These are phyloP conservation scores for Penicillium sp. DNA, from an alignment of 2,329 filamentous ascomycete species.

Conservation along the genomic window DNA sequence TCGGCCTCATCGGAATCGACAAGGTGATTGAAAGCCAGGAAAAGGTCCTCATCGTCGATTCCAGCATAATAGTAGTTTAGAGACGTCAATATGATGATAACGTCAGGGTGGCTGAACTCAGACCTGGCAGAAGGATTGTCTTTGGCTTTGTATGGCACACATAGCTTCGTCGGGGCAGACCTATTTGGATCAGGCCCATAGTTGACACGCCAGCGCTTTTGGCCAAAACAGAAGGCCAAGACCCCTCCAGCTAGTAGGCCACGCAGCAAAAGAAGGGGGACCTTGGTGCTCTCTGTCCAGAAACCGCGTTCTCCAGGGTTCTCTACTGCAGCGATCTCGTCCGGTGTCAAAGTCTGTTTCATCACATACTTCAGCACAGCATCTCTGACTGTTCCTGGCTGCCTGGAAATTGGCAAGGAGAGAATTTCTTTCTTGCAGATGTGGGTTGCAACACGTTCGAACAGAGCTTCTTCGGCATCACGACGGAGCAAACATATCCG, in stretches of 20 bases:
- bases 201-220: conserved; percentile 65
- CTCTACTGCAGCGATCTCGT: conserved; percentile 41
- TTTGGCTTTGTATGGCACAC: conserved; percentile 62
- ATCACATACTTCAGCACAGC: conserved; percentile 50
- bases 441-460: conserved; percentile 26
- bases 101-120: conserved; percentile 64
- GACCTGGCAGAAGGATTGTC: conserved; percentile 56
- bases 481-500: conserved; percentile 49
- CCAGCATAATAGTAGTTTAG: conserved; percentile 60
- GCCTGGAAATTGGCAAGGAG: conserved; percentile 47
- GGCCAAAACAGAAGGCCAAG: conserved; percentile 52
- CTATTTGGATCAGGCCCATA: conserved; percentile 56
- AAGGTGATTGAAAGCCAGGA: conserved; percentile 50
- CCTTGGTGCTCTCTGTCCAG: conserved; percentile 45
- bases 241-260: conserved; percentile 58
- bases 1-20: conserved; percentile 53
- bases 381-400: conserved; percentile 30
- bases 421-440: conserved; percentile 49
- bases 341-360: conserved; percentile 25
- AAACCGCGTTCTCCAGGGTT: conserved; percentile 37
- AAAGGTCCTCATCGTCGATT: conserved; percentile 52
- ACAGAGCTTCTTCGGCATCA: conserved; percentile 35
- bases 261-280: conserved; percentile 31
- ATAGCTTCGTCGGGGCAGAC: conserved; percentile 53
- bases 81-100: conserved; percentile 56